Base-by-base conservation (phyloP, 1,284 basidiomycete species). In the Rhodotorula sp. region DNA sequence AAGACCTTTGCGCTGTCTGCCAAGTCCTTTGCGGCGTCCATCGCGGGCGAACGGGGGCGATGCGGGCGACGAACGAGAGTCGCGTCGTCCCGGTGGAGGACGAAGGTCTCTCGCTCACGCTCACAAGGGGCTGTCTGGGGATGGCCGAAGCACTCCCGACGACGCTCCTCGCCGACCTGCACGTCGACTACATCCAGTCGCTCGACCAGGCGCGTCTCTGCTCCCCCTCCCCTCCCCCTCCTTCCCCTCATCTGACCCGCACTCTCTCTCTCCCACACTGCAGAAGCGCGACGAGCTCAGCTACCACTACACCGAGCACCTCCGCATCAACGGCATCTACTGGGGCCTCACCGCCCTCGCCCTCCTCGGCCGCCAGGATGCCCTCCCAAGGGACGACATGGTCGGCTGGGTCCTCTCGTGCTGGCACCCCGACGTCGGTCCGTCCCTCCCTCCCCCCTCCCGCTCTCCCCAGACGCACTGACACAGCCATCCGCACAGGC, bases 321-420 rank as follows among this genome's bases (percentile, higher is more conserved):
- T 99, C 13, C 91, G 96, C 14, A 85, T 98, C 82, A 99, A 98
- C 81, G 96, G 94, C 14, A 86, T 98, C 23, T 99, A 98, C 82
- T 99, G 96, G 96, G 96, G 93, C 16, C 84, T 96, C 42, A 92
- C 91, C 0, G 93, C 96, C 0, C 84, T 97, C 5, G 90, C 87
- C 61, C 85, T 94, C 45, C 90, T 99, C 88, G 87, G 86, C 0
- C 87, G 86, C 42, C 84, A 88, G 58, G 89, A 94, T 61, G 91
- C 91, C 0, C 83, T 99, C 27, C 86, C 90, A 75, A 83, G 89
- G 60, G 87, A 91, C 19, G 92, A 92, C 70, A 91, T 93, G 86
- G 86, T 99, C 56, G 86, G 87, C 12, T 99, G 92, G 81, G 93
- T 98, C 50, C 87, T 94, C 87, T 89, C 87, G 76, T 99, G 96